Base-by-base conservation (phyloP, 306 rosid species). In the Fragaria iinumae region DNA sequence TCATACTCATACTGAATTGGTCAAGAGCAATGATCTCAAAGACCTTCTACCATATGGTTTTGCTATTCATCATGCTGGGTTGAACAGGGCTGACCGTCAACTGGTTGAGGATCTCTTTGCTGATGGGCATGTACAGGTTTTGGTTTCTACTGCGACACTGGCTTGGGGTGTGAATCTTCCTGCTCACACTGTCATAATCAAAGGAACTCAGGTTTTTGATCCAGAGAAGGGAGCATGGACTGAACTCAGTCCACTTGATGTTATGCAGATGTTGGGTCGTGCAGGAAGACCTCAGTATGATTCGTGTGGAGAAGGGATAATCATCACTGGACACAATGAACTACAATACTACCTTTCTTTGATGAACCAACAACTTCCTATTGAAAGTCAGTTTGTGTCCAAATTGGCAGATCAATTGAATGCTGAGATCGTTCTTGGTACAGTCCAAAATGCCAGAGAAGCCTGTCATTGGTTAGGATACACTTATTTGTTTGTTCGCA, bases 161-260 rank as follows among this genome's bases (percentile, higher is more conserved):
- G 97, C 98, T 57, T 94, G 97, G 98, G 98, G 97, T 83, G 97
- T 92, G 86, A 94, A 94, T 80, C 86, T 94, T 41, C 97, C 98
- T 27, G 98, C 98, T 60, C 97, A 92, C 71, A 84, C 92, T 27
- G 98, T 94, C 70, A 92, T 94, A 56, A 92, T 92, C 69, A 95
- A 92, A 63, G 98, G 98, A 60, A 92, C 98, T n/a, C 97, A 95
- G 88, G 85, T 95, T 55, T 95, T 89, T 83, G 90, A 89, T 82
- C 98, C 97, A 25, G 97, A 90, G 59, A 95, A 95, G 84, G 98
- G 97, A 34, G 96, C 97, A 77, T 95, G 97, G 98, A 95, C 97
- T 77, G 98, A 92, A 80, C 86, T 94, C 7, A 91, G 96, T 83
- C 98, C 98, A 79, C 89, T 94, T 67, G 94, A 94, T 79, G 88